Base-by-base conservation (phyloP, 352 stramenopile genomes). In the Pythium chondricola region DNA sequence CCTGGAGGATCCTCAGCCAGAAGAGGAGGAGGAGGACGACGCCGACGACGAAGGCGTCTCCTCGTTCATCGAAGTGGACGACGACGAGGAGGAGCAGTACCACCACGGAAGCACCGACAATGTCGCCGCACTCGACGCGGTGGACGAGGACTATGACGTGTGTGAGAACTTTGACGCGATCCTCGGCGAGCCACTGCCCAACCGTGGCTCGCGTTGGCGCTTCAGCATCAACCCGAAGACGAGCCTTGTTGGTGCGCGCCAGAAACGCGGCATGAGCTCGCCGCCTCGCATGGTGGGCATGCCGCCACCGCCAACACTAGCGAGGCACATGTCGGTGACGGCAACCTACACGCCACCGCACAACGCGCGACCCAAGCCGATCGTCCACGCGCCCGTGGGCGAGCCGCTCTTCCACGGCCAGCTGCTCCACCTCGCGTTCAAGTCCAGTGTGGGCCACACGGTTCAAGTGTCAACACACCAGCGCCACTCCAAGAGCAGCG, bases 321-420 rank as follows among this genome's bases (percentile, higher is more conserved):
- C 47, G 25, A 53, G 59, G 21, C 47, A 67, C 32, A 56, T 52
- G 48, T 67, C 59, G 30, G 45, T 63, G 20, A 53, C 59, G 4
- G 36, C 47, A 17, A 39, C 47, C 17, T 40, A 13, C 30, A 52
- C 52, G 36, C 52, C 52, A 13, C 43, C 52, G n/a, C 37, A 43
- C 29, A 32, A 42, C 42, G 31, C 25, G 2, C 52, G 52, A 6
- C 43, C 52, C 27, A 53, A 53, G 52, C 52, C 52, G 8, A 49
- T 62, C 42, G 47, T 62, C 18, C 54, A 62, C 22, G 43, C 54
- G 14, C 54, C 38, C 4, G 25, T 48, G 29, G 58, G 56, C 5
- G 63, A 61, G 39, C 60, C 70, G 16, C 63, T 84, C 52, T 71
- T 75, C 55, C 67, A 81, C 37, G 69, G 70, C 36, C 73, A 85